These are phyloP conservation scores for Ascochyta lentis DNA, from an alignment of 2,329 filamentous ascomycete genomes.

Conservation along the genomic window DNA sequence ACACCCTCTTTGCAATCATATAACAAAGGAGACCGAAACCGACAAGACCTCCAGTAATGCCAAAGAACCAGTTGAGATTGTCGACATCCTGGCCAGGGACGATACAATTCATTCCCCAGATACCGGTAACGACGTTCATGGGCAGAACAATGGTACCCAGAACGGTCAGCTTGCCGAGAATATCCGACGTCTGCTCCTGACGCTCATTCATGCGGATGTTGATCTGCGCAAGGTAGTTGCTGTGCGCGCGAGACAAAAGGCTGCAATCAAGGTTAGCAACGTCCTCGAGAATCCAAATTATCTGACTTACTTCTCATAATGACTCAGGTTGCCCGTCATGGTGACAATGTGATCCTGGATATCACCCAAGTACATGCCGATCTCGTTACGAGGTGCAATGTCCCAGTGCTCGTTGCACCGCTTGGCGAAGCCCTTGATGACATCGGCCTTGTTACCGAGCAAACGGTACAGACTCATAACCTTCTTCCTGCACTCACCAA, in stretches of 20 bases:
- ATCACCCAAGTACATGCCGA: slow-evolving; percentile 95
- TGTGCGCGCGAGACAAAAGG: slow-evolving; percentile 87
- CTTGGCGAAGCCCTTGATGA: slow-evolving; percentile 99
- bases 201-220: slow-evolving; percentile 99
- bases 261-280: slow-evolving; percentile 54
- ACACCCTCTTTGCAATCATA: slow-evolving; percentile 76
- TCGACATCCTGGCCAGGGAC: slow-evolving; percentile 91
- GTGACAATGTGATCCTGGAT: slow-evolving; percentile 99
- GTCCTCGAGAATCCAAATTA: not conserved
- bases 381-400: slow-evolving; percentile 91
- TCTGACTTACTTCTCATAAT: slow-evolving; percentile 86
- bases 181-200: slow-evolving; percentile 93
- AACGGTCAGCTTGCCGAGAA: slow-evolving; percentile 92
- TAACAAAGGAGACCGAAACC: slow-evolving; percentile 82
- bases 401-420: slow-evolving; percentile 98
- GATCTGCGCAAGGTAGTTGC: slow-evolving; percentile 98
- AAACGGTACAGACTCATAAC: slow-evolving; percentile 95
- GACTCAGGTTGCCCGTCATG: slow-evolving; percentile 94
- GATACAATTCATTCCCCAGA: slow-evolving; percentile 96
- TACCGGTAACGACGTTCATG: slow-evolving; percentile 98
- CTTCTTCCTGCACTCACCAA: slow-evolving; percentile 94
- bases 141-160: slow-evolving; percentile 95
- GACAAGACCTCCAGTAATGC: slow-evolving; percentile 74
- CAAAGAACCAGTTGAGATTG: slow-evolving; percentile 62
- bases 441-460: slow-evolving; percentile 95